These are phyloP conservation scores for Hypericum androsaemum DNA, from an alignment of 345 rosid species.

Conservation along the genomic window DNA sequence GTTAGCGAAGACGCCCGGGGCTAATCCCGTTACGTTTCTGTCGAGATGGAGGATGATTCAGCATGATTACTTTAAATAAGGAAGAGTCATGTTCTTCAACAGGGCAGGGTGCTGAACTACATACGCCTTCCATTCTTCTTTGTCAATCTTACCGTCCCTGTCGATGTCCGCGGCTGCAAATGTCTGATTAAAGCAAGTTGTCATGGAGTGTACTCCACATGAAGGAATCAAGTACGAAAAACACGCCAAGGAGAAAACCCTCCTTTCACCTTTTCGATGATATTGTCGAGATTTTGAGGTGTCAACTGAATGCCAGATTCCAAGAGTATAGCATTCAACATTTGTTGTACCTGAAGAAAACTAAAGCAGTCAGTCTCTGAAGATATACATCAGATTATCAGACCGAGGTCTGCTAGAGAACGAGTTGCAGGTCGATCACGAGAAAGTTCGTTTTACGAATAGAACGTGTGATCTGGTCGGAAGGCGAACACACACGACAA, in stretches of 20 bases:
- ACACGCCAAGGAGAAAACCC: neutral
- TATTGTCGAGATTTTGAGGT: constrained; percentile 17
- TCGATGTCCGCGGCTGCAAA: constrained; percentile 2
- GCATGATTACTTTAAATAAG: neutral
- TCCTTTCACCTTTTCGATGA: constrained; percentile 19
- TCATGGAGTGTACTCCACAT: too few species aligned
- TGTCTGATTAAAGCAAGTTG: neutral
- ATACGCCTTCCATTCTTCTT: constrained; percentile 5
- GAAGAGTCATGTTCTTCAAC: constrained; percentile 7
- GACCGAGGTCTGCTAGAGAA: neutral
- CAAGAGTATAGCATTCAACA: constrained; percentile 23
- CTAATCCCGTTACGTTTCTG: neutral
- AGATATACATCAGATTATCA: neutral
- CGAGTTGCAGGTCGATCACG: too few species aligned
- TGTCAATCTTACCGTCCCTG: constrained; percentile 5
- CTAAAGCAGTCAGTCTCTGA: neutral
- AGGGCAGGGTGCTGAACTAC: constrained; percentile 1
- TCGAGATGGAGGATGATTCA: neutral
- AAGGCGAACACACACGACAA: too few species aligned
- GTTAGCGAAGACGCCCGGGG: too few species aligned
- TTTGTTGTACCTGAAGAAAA: constrained; percentile 26
- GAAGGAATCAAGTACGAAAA: neutral
- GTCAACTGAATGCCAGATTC: constrained; percentile 23
- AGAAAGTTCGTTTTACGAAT: too few species aligned
- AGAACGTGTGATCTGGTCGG: too few species aligned